Evolutionary conservation across 176 grass and related monocot genomes (phyloP).

Genomic region (Rhipidocladum racemiflorum): DNA sequence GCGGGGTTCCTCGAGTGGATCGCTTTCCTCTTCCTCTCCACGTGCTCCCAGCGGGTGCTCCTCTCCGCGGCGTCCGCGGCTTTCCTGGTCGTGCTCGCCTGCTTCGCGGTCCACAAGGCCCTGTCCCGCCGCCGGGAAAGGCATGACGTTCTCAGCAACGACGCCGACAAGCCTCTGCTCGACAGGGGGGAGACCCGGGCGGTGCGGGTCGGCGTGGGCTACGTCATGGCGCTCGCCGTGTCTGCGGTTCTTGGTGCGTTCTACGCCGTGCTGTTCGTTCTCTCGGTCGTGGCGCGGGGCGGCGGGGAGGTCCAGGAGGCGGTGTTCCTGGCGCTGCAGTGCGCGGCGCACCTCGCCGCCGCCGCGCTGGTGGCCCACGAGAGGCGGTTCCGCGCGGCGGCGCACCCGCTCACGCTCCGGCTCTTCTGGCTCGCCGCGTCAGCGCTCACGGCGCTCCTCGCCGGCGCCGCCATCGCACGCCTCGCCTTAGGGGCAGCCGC

Average conservation of each 20-base stretch:
- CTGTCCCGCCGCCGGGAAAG: background rate
- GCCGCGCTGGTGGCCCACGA: slow-evolving; percentile 60
- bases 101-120: slow-evolving; percentile 25
- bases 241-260: slow-evolving; percentile 47
- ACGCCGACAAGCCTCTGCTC: slow-evolving; percentile 57
- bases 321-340: slow-evolving; percentile 67
- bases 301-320: slow-evolving; percentile 28
- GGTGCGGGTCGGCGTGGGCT: slow-evolving; percentile 29
- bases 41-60: slow-evolving; percentile 62
- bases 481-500: slow-evolving; percentile 21
- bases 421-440: slow-evolving; percentile 64
- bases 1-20: slow-evolving; percentile 41
- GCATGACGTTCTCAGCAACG: background rate
- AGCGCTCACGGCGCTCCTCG: slow-evolving; percentile 47
- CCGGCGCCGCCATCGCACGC: slow-evolving; percentile 47
- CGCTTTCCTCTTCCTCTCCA: slow-evolving; percentile 70
- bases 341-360: slow-evolving; percentile 44
- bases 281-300: slow-evolving; percentile 7
- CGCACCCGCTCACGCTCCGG: slow-evolving; percentile 61
- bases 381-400: slow-evolving; percentile 40
- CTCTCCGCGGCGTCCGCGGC: slow-evolving; percentile 37
- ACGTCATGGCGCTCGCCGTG: slow-evolving; percentile 43
- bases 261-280: slow-evolving; percentile 43
- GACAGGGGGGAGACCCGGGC: background rate
- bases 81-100: slow-evolving; percentile 50